phyloP scores from a whole-genome alignment of 345 rosid species.

The Camelina neglecta region DNA sequence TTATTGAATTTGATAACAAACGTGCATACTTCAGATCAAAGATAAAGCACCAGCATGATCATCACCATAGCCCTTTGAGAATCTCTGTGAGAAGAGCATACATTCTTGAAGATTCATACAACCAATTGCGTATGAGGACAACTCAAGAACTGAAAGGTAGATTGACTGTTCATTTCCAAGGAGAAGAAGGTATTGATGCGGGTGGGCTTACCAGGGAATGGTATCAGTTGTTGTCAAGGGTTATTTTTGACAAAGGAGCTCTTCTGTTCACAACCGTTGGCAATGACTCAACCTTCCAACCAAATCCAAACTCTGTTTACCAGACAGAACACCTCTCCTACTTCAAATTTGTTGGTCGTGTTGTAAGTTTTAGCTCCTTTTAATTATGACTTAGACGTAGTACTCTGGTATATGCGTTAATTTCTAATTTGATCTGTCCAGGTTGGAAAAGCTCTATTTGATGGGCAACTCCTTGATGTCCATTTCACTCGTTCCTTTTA shows the following conservation, averaged over 20 bases:
- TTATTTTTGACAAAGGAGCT: slow-evolving; percentile 95
- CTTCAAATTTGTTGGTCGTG: slow-evolving; percentile 97
- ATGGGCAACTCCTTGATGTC: slow-evolving; percentile 95
- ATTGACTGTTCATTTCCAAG: slow-evolving; percentile 92
- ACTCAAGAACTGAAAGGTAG: slow-evolving; percentile 90
- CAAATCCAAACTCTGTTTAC: slow-evolving; percentile 94
- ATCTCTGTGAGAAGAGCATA: slow-evolving; percentile 96
- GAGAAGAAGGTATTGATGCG: slow-evolving; percentile 98
- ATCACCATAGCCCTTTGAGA: slow-evolving; percentile 86
- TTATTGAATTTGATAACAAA: slow-evolving; percentile 94
- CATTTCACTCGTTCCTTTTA: slow-evolving; percentile 97
- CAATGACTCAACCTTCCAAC: slow-evolving; percentile 97
- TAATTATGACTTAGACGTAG: not conserved
- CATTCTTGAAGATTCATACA: slow-evolving; percentile 96
- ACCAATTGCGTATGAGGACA: slow-evolving; percentile 88
- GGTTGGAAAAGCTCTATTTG: slow-evolving; percentile 97
- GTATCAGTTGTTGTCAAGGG: slow-evolving; percentile 96
- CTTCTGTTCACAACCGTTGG: slow-evolving; percentile 96
- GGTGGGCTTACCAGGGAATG: slow-evolving; percentile 99
- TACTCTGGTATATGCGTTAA: slow-evolving; percentile 14
- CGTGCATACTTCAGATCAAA: slow-evolving; percentile 92
- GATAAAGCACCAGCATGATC: slow-evolving; percentile 93
- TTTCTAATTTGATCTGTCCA: slow-evolving; percentile 45
- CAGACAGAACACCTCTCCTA: slow-evolving; percentile 98
- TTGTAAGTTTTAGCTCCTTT: slow-evolving; percentile 60